A percentile compares a stretch with the other conserved stretches of the same genome.
phyloP scores from a whole-genome alignment of 2,329 filamentous ascomycete genomes.

The Septoria linicola region DNA sequence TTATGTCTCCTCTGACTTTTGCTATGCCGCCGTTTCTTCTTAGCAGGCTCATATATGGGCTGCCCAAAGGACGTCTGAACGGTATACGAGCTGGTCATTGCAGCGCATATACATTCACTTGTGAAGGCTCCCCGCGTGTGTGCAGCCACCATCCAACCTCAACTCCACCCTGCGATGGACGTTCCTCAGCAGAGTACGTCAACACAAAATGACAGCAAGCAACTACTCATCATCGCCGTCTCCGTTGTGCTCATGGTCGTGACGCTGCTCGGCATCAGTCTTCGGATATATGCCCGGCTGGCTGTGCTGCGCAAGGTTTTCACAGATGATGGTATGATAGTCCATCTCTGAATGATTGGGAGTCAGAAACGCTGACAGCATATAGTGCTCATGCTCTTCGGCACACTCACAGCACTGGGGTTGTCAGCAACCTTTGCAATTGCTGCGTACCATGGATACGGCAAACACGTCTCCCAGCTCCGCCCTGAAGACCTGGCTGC shows the following conservation, averaged over 20 bases:
- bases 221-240: conserved; percentile 19
- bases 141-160: not conserved
- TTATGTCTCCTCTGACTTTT: not conserved
- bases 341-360: not conserved
- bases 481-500: not conserved
- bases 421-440: conserved; percentile 14
- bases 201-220: conserved; percentile 10
- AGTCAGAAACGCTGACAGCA: conserved; percentile 8
- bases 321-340: conserved; percentile 21
- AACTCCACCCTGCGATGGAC: not conserved
- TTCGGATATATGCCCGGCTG: conserved; percentile 18
- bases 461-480: conserved; percentile 9
- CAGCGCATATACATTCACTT: no score
- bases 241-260: conserved; percentile 18
- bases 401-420: conserved; percentile 16
- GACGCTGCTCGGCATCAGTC: conserved; percentile 12
- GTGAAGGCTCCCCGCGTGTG: not conserved
- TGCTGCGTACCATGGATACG: conserved; percentile 20
- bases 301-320: conserved; percentile 20
- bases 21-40: not conserved
- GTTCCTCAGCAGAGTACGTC: not conserved
- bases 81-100: not conserved
- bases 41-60: not conserved
- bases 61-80: not conserved
- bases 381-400: conserved; percentile 17